Base-by-base conservation (phyloP, 768 basidiomycete genomes). In the Naganishia randhawae region DNA sequence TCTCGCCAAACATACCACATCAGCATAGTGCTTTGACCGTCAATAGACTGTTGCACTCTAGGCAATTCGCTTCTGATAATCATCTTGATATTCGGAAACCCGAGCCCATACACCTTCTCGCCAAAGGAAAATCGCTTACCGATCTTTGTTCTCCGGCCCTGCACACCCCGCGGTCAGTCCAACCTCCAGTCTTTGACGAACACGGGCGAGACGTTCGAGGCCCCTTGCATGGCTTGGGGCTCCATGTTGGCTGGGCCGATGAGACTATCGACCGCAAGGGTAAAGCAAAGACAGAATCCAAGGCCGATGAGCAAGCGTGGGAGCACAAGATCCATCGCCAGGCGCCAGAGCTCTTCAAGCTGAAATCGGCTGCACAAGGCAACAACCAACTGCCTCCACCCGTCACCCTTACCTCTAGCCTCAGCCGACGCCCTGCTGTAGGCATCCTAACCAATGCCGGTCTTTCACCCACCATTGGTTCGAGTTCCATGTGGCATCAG, bases 1-100 rank as follows among this genome's bases (percentile, higher is more conserved):
- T 61, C 41, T 67, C 69, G 65, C 69, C 57, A 61, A 61, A 61
- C 57, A 57, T 37, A 4, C 37, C 57, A 37, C 57, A 61, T 61
- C 17, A 57, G 5, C 33, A 41, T 29, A 29, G 31, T 14, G 27
- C 19, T 39, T 10, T 19, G 22, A n/a, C n/a, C 14, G 54, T 37
- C 10, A 61, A 41, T 25, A n/a, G 37, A 42, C 57, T 61, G 16
- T 2, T 16, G 3, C 39, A 61, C 16, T 61, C 57, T 14, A n/a
- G 22, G 27, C 57, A 61, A 35, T 61, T 61, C 32, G 35, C 37
- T 4, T 61, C 57, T 25, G n/a, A 61, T 16, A 3, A 35, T 17
- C n/a, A 39, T 1, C 39, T 61, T 19, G 50, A 50, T 53, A 33
- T 57, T 13, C 57, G 27, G 22, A 61, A 61, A 35, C 57, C 57